Percentiles rank a stretch among this genome's conserved stretches.
Evolutionary conservation across 2,329 filamentous ascomycete species (phyloP).

Genomic region (Colletotrichum lini): DNA sequence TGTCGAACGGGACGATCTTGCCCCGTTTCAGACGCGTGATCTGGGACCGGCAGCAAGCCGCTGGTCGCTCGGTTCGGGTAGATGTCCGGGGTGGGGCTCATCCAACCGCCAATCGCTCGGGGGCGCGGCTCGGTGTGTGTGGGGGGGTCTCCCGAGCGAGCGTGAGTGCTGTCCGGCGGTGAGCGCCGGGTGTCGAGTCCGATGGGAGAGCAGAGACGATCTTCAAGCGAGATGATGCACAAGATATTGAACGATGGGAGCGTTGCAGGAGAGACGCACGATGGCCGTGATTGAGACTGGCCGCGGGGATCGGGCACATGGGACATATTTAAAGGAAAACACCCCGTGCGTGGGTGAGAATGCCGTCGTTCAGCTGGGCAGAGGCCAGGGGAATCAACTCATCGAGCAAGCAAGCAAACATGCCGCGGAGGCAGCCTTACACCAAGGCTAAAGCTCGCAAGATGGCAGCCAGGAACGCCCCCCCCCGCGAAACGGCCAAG

Average conservation of each 20-base stretch:
- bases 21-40: background rate
- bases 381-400: background rate
- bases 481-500: background rate
- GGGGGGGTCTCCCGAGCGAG: conserved; percentile 1
- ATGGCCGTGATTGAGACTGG: conserved; percentile 10
- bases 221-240: background rate
- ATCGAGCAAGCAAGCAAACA: background rate
- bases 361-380: background rate
- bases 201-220: background rate
- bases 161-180: too few relatives aligned
- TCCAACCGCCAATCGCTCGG: background rate
- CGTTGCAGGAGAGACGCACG: background rate
- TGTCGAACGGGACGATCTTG: background rate
- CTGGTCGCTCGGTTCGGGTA: background rate
- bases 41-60: background rate
- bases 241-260: background rate
- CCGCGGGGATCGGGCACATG: conserved; percentile 15
- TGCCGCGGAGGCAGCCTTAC: conserved; percentile 24
- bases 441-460: conserved; percentile 6
- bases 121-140: background rate
- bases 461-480: background rate
- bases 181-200: background rate
- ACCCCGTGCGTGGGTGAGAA: background rate
- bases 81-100: conserved; percentile 1
- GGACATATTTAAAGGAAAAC: conserved; percentile 11